Conservation (phyloP, 495 filamentous ascomycete genomes). For the Astrocystis sublimbata region DNA sequence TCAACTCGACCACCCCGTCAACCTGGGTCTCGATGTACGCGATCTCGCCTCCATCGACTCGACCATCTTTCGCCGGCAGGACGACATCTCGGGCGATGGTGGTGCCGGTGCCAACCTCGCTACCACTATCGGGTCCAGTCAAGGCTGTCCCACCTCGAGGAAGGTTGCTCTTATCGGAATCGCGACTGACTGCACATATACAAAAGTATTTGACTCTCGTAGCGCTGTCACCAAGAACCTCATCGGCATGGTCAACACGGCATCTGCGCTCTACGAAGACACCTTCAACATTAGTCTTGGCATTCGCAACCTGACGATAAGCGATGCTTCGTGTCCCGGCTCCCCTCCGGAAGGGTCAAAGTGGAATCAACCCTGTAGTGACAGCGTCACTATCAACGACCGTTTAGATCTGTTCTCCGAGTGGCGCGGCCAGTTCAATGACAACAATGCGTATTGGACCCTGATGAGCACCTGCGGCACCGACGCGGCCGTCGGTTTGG, state of each 20-base stretch:
- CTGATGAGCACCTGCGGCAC: slow-evolving; percentile 84
- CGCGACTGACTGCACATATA: slow-evolving; percentile 90
- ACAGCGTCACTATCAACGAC: slow-evolving; percentile 65
- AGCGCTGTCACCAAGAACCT: slow-evolving; percentile 66
- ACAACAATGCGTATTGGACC: slow-evolving; percentile 91
- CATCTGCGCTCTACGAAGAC: slow-evolving; percentile 81
- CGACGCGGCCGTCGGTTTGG: slow-evolving; percentile 82
- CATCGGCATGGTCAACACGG: slow-evolving; percentile 80
- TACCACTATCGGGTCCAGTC: slow-evolving; percentile 74
- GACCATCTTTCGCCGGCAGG: slow-evolving; percentile 42
- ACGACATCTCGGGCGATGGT: slow-evolving; percentile 67
- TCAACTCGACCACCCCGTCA: slow-evolving; percentile 65
- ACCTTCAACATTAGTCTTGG: slow-evolving; percentile 94
- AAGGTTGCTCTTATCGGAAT: slow-evolving; percentile 91
- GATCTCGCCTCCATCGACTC: slow-evolving; percentile 35
- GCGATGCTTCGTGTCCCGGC: slow-evolving; percentile 65
- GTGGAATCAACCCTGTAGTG: slow-evolving; percentile 78
- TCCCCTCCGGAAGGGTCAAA: slow-evolving; percentile 61
- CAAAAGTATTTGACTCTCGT: slow-evolving; percentile 62
- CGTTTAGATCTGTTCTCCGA: slow-evolving; percentile 84
- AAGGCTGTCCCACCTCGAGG: slow-evolving; percentile 81
- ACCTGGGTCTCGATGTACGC: slow-evolving; percentile 41
- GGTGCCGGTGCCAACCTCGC: slow-evolving; percentile 80
- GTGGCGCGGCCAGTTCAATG: slow-evolving; percentile 74
- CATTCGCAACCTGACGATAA: slow-evolving; percentile 80